Evolutionary conservation across 1,284 basidiomycete genomes (phyloP), one percentile per base, ranked within the genome.

Genomic region (Tausonia pullulans): DNA sequence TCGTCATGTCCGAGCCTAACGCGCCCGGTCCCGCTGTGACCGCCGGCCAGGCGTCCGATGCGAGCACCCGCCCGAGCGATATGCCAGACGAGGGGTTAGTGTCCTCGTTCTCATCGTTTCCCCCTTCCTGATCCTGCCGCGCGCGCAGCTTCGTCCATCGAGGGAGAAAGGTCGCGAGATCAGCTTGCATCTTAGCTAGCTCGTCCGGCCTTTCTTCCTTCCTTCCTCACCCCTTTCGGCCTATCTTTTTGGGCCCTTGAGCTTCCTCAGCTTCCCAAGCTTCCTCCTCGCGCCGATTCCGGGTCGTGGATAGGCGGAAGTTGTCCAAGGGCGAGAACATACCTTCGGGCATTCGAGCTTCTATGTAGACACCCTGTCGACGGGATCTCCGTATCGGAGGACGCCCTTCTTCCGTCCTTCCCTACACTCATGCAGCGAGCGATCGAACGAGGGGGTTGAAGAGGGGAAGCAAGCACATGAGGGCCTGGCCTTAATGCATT

Each of bases 41-140:
- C 27, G 27, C 27, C 27, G 27, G 27, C 27, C 27, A 27, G 27
- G 39, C 43, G n/a, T 45, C 41, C 46, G 62, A 58, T 48, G 62
- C 39, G 13, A 84, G 83, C 27, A 81, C 93, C 41, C 82, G 88
- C 63, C 91, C 92, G 11, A 90, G 88, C 61, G 93, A 97, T 76
- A 95, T 94, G 91, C 93, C 93, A 77, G 94, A 97, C 73, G 93
- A 96, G 88, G 93, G 93, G 94, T 96, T 84, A 92, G 93, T 82
- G 64, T 44, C 53, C 62, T 46, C 51, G 55, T 60, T 55, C 53
- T 62, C 54, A 52, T 72, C 71, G 68, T 69, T 67, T 72, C 68
- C 64, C 65, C 14, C 14, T 49, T 49, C 48, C 14, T 49, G 9
- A 14, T 49, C 48, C 14, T 49, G 9, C 9, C 48, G 9, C 48